Evolutionary conservation across 225 moss, liverwort and hornwort species (phyloP).

Genomic region (Pseudisothecium myosuroides): DNA sequence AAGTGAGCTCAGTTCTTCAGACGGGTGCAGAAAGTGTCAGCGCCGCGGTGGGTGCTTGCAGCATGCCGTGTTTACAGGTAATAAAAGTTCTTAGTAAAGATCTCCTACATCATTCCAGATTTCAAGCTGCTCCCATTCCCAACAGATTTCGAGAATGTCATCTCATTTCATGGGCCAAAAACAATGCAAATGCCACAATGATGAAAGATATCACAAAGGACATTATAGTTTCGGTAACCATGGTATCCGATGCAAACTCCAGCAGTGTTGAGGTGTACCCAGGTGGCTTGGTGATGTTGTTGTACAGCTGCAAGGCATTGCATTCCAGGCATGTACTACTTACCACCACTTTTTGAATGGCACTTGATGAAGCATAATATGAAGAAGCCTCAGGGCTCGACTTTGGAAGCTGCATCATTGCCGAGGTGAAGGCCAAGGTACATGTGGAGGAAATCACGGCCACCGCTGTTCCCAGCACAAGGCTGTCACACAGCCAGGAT

Average conservation of each 20-base stretch:
- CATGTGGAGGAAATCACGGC: slow-evolving; percentile 60
- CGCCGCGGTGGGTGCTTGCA: background rate
- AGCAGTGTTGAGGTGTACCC: slow-evolving; percentile 28
- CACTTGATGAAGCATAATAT: background rate
- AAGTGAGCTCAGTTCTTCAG: background rate
- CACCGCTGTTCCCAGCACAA: slow-evolving; percentile 52
- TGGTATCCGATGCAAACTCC: slow-evolving; percentile 42
- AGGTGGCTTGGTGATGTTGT: slow-evolving; percentile 25
- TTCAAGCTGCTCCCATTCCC: background rate
- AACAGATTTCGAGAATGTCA: background rate
- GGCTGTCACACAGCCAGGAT: slow-evolving; percentile 48
- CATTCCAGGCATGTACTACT: slow-evolving; percentile 58
- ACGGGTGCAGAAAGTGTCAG: background rate
- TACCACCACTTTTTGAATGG: slow-evolving; percentile 28
- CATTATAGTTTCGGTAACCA: slow-evolving; percentile 59
- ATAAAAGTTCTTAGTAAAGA: background rate
- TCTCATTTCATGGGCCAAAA: slow-evolving; percentile 55
- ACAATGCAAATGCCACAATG: slow-evolving; percentile 61
- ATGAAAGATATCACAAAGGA: slow-evolving; percentile 70
- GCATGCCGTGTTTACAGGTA: background rate
- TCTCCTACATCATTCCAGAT: background rate
- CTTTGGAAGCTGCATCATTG: slow-evolving; percentile 48
- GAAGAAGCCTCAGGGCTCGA: background rate
- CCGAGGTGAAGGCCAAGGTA: slow-evolving; percentile 64
- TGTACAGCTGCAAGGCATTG: slow-evolving; percentile 38